A percentile compares a stretch with the other conserved stretches of the same genome.
Conservation (phyloP, 169 alveolate genomes). For the Eimeria sp. region DNA sequence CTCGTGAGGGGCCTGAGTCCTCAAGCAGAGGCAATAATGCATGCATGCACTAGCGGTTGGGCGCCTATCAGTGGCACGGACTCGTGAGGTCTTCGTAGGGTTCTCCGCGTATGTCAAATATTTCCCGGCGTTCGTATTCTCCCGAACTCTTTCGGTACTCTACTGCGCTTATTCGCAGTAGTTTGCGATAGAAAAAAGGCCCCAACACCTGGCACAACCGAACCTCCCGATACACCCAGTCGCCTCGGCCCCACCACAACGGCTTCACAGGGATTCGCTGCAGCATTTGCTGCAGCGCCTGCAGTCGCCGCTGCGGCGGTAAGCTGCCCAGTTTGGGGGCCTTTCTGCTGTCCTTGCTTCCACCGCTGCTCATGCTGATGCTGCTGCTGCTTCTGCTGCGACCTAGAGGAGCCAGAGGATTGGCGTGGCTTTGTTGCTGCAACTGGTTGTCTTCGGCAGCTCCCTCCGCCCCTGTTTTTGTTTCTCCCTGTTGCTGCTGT, state of each 20-base stretch:
- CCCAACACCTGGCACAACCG: slow-evolving; percentile 39
- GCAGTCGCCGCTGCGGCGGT: neutral
- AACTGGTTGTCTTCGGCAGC: neutral
- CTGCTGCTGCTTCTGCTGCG: neutral
- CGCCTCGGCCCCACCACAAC: slow-evolving; percentile 56
- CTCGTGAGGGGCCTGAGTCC: neutral
- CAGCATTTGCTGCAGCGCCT: slow-evolving; percentile 28
- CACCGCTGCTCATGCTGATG: neutral
- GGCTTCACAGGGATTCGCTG: slow-evolving; percentile 56
- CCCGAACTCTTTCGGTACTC: neutral
- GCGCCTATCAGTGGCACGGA: neutral
- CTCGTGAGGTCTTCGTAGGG: slow-evolving; percentile 32
- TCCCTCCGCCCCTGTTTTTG: neutral
- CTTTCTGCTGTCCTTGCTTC: neutral
- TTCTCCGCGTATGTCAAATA: slow-evolving; percentile 6
- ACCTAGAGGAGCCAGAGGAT: neutral
- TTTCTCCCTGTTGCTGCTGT: neutral
- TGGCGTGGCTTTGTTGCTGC: neutral
- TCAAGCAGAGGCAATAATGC: neutral
- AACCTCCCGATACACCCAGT: slow-evolving; percentile 39
- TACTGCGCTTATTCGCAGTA: neutral
- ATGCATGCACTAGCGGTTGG: neutral
- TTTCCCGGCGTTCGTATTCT: neutral
- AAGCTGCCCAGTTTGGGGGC: neutral
- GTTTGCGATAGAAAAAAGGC: slow-evolving; percentile 47